Base-by-base conservation (phyloP, 305 asterid species). In the Rubia balearica region DNA sequence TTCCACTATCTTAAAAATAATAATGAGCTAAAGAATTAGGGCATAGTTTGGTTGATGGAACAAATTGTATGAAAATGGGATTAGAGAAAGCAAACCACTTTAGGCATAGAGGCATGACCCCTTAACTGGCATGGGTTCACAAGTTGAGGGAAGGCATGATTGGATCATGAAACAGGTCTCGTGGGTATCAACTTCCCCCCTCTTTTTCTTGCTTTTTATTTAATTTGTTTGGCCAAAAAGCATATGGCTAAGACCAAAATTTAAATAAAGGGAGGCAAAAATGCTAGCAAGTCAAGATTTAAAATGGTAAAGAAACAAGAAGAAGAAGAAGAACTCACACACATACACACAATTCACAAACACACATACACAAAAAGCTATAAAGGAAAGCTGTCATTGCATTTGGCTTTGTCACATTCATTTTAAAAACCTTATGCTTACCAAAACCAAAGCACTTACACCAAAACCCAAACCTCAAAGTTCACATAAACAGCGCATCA, bases 141-240 rank as follows among this genome's bases (percentile, higher is more conserved):
- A 74, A 81, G 86, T 77, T 75, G 81, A 77, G 75, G 74, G 71
- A 81, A 79, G 95, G 75, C 73, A 86, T 85, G 95, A 85, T 87
- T 78, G 83, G 88, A 85, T 85, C 80, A 85, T 84, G 89, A 85
- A 85, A 85, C 93, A 85, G 77, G 79, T 80, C 85, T 84, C 87
- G 90, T 88, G 92, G 86, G 83, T 77, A 80, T 79, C 87, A 74
- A 72, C 72, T 61, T 77, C 72, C 10, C 41, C 5, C 36, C 70
- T 74, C 71, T 48, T 36, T 68, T 69, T 57, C 74, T 71, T 62
- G 4, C 40, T 62, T 71, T 71, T 67, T 78, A 64, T 74, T 77
- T 68, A 82, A 71, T 71, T 80, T 82, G 86, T 84, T 82, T 74
- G 82, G 82, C 77, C 71, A 73, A 82, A 85, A 88, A 76, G 91